A percentile compares a stretch with the other conserved stretches of the same genome.
Conservation (phyloP, 495 filamentous ascomycete species). For the Immersiella caudata region DNA sequence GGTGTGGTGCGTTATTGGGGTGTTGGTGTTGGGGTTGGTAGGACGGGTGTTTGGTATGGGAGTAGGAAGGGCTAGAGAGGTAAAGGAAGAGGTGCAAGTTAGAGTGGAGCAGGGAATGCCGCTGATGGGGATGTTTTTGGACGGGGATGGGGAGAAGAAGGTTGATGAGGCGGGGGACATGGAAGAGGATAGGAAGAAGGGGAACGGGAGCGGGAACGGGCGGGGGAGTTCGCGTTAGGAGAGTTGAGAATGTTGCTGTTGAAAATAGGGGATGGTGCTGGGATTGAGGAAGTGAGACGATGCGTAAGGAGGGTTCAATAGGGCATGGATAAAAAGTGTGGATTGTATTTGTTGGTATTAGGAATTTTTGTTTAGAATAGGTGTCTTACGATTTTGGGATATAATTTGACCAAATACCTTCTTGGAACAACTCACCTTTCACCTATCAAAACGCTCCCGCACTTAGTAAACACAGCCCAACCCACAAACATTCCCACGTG, state of each 20-base stretch:
- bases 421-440: too few relatives aligned
- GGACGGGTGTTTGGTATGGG: not conserved
- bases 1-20: slow-evolving; percentile 61
- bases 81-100: not conserved
- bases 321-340: too few relatives aligned
- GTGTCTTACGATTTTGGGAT: too few relatives aligned
- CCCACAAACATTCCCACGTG: too few relatives aligned
- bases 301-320: too few relatives aligned
- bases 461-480: too few relatives aligned
- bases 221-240: not conserved
- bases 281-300: not conserved
- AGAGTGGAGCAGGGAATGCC: not conserved
- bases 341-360: too few relatives aligned
- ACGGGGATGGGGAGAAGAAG: not conserved
- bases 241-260: not conserved
- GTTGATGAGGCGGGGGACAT: not conserved
- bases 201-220: not conserved
- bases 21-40: slow-evolving; percentile 23
- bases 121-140: not conserved
- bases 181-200: not conserved
- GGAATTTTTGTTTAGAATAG: too few relatives aligned
- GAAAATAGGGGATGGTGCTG: not conserved
- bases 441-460: too few relatives aligned
- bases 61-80: not conserved
- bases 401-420: too few relatives aligned